Percentiles rank a stretch among this genome's conserved stretches.
Conservation (phyloP, 2,329 filamentous ascomycete species). For the Botryotinia globosa region DNA sequence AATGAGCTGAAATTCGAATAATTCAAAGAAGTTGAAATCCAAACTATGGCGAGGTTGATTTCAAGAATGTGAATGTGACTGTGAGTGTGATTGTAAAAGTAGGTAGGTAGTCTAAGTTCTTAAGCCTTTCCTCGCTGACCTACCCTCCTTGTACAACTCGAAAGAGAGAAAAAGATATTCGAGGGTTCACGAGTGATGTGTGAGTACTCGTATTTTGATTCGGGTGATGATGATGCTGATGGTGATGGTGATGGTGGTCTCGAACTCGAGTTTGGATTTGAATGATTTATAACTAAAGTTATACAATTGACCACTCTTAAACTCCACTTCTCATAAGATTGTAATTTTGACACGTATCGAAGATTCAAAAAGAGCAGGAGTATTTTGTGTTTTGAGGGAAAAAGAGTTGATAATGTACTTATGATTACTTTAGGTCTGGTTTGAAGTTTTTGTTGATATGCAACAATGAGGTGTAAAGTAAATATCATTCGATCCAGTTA, state of each 20-base stretch:
- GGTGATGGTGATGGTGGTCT: not conserved
- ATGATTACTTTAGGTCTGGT: not conserved
- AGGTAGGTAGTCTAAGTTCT: not conserved
- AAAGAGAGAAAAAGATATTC: not conserved
- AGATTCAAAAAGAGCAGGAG: not conserved
- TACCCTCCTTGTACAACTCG: not conserved
- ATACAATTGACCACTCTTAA: not conserved
- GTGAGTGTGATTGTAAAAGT: not conserved
- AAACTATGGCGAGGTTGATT: not conserved
- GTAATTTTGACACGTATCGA: not conserved
- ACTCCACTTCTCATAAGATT: slow-evolving; percentile 1
- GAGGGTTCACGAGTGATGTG: not conserved
- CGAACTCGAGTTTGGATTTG: not conserved
- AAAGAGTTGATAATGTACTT: not conserved
- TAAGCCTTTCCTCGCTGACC: not conserved
- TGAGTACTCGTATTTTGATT: slow-evolving; percentile 1
- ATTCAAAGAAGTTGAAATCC: not conserved
- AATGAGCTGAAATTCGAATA: not conserved
- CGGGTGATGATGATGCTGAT: not conserved
- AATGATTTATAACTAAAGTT: not conserved
- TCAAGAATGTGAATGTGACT: not conserved
- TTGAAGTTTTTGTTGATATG: not conserved
- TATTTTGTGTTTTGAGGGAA: not conserved
- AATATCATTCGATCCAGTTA: not conserved
- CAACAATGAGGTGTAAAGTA: not conserved